Conservation (phyloP, 2,329 filamentous ascomycete genomes). For the Penicillium hesseltinei region DNA sequence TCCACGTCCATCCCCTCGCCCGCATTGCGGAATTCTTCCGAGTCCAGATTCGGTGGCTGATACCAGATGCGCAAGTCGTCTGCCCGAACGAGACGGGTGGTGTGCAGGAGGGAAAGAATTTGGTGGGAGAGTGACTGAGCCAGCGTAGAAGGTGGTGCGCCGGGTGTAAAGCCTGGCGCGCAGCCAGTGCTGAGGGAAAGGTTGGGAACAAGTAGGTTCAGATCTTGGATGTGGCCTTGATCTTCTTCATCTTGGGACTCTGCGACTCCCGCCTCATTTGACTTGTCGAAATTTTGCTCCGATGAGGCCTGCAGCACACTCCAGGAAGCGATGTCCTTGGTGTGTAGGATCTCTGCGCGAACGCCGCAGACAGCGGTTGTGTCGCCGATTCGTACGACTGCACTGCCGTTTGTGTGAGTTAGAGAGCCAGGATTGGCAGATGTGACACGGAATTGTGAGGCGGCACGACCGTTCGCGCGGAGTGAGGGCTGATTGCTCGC, state of each 20-base stretch:
- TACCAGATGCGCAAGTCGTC: slow-evolving; percentile 73
- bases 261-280: slow-evolving; percentile 15
- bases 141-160: slow-evolving; percentile 72
- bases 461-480: slow-evolving; percentile 77
- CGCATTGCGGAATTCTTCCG: slow-evolving; percentile 35
- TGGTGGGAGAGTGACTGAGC: slow-evolving; percentile 84
- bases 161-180: slow-evolving; percentile 79
- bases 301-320: slow-evolving; percentile 36
- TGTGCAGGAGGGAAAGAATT: slow-evolving; percentile 72
- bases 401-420: slow-evolving; percentile 84
- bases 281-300: slow-evolving; percentile 37
- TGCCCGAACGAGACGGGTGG: slow-evolving; percentile 63
- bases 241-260: slow-evolving; percentile 50
- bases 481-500: slow-evolving; percentile 54
- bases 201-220: slow-evolving; percentile 83
- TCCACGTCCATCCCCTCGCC: slow-evolving; percentile 51
- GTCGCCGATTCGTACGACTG: slow-evolving; percentile 82
- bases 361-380: slow-evolving; percentile 95
- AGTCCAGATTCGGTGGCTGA: slow-evolving; percentile 45
- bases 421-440: slow-evolving; percentile 79
- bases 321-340: slow-evolving; percentile 66
- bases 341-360: slow-evolving; percentile 76
- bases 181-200: slow-evolving; percentile 89
- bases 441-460: slow-evolving; percentile 67
- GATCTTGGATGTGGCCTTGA: slow-evolving; percentile 47